These are phyloP conservation scores for Circinella umbellata DNA, from an alignment of 371 early-diverging fungal genomes.

Conservation along the genomic window DNA sequence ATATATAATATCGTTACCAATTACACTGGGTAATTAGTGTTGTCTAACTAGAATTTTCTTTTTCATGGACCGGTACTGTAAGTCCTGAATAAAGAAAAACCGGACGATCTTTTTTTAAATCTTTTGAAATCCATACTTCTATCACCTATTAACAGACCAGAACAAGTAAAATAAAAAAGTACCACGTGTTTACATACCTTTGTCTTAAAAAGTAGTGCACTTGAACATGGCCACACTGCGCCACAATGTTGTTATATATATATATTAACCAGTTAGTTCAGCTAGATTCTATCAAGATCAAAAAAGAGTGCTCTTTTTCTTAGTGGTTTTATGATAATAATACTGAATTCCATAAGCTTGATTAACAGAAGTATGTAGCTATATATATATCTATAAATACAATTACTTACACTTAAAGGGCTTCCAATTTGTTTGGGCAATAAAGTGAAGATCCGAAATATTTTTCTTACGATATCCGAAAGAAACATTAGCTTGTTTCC, in stretches of 20 bases:
- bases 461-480: neutral
- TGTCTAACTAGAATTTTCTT: too few relatives aligned
- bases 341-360: too few relatives aligned
- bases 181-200: slow-evolving; percentile 4
- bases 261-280: too few relatives aligned
- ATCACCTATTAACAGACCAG: neutral
- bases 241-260: neutral
- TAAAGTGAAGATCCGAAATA: neutral
- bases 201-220: neutral
- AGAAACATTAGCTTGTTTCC: neutral
- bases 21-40: too few relatives aligned
- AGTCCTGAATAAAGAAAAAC: too few relatives aligned
- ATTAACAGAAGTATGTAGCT: too few relatives aligned
- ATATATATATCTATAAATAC: too few relatives aligned
- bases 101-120: neutral
- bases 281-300: too few relatives aligned
- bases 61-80: too few relatives aligned
- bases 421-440: neutral
- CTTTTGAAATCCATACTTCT: neutral
- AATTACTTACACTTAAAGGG: neutral
- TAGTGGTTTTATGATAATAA: too few relatives aligned
- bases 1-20: too few relatives aligned
- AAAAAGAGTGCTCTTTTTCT: too few relatives aligned
- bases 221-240: neutral
- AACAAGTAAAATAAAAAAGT: neutral